phyloP scores from a whole-genome alignment of 768 basidiomycete genomes.

The Leucogyrophana mollusca region DNA sequence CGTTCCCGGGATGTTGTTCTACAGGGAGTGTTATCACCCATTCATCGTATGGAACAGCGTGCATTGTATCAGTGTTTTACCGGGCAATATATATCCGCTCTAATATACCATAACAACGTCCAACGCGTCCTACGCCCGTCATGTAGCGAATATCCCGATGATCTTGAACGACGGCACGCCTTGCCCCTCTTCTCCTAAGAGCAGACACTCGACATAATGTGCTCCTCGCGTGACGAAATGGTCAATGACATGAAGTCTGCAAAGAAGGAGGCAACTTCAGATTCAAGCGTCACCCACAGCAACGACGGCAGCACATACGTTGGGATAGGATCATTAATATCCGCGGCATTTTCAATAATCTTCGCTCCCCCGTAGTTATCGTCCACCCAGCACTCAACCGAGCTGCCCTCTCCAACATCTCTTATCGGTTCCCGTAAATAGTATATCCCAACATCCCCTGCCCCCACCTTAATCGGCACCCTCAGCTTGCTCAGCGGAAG shows the following conservation, averaged over 20 bases:
- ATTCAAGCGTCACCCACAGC: conserved; percentile 1
- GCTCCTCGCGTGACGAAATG: conserved; percentile 80
- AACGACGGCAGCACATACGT: conserved; percentile 48
- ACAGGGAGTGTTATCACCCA: no score
- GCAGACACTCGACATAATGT: conserved; percentile 90
- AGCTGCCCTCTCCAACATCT: conserved; percentile 60
- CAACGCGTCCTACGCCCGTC: conserved; percentile 7
- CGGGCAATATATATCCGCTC: no score
- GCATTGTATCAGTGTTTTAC: no score
- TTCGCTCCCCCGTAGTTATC: conserved; percentile 84
- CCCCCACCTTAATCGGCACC: conserved; percentile 80
- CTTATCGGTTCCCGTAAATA: conserved; percentile 72
- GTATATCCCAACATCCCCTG: conserved; percentile 92
- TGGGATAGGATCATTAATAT: conserved; percentile 58
- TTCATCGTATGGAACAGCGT: no score
- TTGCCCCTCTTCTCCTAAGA: conserved; percentile 85
- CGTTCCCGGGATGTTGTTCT: no score
- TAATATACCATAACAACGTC: no score
- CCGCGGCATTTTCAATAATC: conserved; percentile 74
- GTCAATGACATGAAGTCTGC: conserved; percentile 84
- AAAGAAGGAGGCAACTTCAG: conserved; percentile 5
- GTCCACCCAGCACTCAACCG: conserved; percentile 95
- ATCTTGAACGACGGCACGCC: conserved; percentile 84
- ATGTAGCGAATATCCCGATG: conserved; percentile 86
- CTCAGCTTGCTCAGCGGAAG: conserved; percentile 80